Conservation (phyloP, 228 moss, liverwort and hornwort species). For the Sphagnum fallax region DNA sequence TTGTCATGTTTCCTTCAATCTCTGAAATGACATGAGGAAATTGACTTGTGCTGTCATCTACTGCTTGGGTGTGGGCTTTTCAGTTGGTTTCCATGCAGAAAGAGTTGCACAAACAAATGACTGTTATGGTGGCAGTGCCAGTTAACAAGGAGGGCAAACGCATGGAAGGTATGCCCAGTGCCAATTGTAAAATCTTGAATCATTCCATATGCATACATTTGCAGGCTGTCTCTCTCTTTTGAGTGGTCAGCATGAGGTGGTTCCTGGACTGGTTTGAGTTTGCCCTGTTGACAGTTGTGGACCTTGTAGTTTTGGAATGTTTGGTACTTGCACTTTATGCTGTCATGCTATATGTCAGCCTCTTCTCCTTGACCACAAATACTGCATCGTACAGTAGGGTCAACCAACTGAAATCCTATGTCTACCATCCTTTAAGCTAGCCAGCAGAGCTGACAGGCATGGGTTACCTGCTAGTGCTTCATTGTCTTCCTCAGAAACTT, state of each 20-base stretch:
- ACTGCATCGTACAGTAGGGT: too few relatives aligned
- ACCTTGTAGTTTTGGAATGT: not conserved
- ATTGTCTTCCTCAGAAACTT: too few relatives aligned
- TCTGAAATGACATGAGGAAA: not conserved
- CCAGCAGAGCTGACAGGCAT: too few relatives aligned
- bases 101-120: constrained; percentile 88
- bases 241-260: not conserved
- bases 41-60: constrained; percentile 2
- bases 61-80: constrained; percentile 6
- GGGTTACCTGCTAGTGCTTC: too few relatives aligned
- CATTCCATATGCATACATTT: not conserved
- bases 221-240: not conserved
- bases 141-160: constrained; percentile 82
- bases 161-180: constrained; percentile 45
- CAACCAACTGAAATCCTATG: too few relatives aligned
- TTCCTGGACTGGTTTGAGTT: not conserved
- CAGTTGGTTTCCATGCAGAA: constrained; percentile 83
- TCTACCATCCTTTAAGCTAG: too few relatives aligned
- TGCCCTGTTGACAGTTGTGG: not conserved
- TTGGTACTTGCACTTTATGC: constrained; percentile 3
- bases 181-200: not conserved
- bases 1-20: too few relatives aligned
- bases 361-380: too few relatives aligned
- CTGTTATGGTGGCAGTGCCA: constrained; percentile 74
- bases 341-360: not conserved